Percentiles rank a stretch among this genome's conserved stretches.
phyloP scores from a whole-genome alignment of 306 rosid genomes.

The Bauhinia variegata region DNA sequence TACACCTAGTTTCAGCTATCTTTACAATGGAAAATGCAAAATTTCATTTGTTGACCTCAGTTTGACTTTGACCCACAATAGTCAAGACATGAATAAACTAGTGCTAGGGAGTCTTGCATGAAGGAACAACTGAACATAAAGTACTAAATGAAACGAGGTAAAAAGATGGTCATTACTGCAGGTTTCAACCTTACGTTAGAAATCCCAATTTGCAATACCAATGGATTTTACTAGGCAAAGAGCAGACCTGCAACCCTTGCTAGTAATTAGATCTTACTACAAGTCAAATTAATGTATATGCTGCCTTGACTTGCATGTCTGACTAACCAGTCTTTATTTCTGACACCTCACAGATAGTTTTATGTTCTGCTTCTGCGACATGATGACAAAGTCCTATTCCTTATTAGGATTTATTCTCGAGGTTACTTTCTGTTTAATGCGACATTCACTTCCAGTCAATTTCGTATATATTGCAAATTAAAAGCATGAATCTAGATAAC shows the following conservation, averaged over 20 bases:
- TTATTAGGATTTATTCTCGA: background rate
- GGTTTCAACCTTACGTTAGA: too few relatives aligned
- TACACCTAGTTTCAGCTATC: background rate
- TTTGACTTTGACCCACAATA: too few relatives aligned
- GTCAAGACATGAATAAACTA: slow-evolving; percentile 14
- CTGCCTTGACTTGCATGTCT: background rate
- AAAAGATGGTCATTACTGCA: background rate
- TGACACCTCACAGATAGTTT: background rate
- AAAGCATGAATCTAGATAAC: background rate
- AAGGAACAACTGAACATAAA: slow-evolving; percentile 27
- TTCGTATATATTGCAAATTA: background rate
- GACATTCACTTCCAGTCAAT: background rate
- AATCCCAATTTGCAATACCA: background rate
- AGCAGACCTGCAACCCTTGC: background rate
- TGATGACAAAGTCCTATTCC: slow-evolving; percentile 11
- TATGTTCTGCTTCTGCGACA: slow-evolving; percentile 5
- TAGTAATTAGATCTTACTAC: background rate
- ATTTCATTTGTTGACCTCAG: background rate
- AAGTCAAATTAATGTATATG: background rate
- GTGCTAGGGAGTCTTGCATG: slow-evolving; percentile 12
- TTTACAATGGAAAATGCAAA: background rate
- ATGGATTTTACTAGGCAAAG: background rate
- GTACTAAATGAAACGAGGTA: background rate
- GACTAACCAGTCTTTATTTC: background rate
- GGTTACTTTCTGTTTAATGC: background rate